These are phyloP conservation scores for Rhizopus microsporus DNA, from an alignment of 371 early-diverging fungal genomes.

Conservation along the genomic window DNA sequence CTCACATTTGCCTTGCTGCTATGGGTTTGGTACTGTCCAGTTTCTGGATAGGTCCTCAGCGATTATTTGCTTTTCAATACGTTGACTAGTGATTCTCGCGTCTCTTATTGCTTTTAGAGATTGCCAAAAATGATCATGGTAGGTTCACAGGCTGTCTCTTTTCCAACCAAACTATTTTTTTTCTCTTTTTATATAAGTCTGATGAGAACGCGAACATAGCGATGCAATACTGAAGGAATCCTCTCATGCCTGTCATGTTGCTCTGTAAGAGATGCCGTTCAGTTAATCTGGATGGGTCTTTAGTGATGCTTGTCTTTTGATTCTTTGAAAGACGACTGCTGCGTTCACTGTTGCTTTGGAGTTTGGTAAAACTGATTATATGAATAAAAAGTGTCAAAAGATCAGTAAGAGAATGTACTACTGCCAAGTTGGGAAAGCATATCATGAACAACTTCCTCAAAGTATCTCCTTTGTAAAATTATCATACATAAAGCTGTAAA, in stretches of 20 bases:
- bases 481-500: no score
- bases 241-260: slow-evolving; percentile 11
- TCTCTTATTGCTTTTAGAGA: slow-evolving; percentile 3
- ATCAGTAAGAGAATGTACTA: no score
- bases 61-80: slow-evolving; percentile 15
- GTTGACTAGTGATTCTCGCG: slow-evolving; percentile 10
- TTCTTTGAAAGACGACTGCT: slow-evolving; percentile 7
- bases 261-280: slow-evolving; percentile 7
- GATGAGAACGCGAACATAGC: slow-evolving; percentile 3
- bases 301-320: slow-evolving; percentile 6
- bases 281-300: slow-evolving; percentile 6
- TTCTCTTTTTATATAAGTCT: no score
- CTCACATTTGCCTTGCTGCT: slow-evolving; percentile 10
- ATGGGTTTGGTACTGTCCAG: slow-evolving; percentile 14
- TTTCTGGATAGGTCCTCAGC: slow-evolving; percentile 14
- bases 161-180: no score
- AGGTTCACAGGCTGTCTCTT: no score
- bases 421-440: no score
- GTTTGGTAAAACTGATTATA: slow-evolving; percentile 13
- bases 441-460: no score
- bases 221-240: slow-evolving; percentile 15
- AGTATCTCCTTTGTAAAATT: no score
- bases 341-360: slow-evolving; percentile 14
- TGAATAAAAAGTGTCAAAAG: no score
- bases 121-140: no score